Evolutionary conservation across 2,329 filamentous ascomycete species (phyloP).

Genomic region (Dothistroma pini): DNA sequence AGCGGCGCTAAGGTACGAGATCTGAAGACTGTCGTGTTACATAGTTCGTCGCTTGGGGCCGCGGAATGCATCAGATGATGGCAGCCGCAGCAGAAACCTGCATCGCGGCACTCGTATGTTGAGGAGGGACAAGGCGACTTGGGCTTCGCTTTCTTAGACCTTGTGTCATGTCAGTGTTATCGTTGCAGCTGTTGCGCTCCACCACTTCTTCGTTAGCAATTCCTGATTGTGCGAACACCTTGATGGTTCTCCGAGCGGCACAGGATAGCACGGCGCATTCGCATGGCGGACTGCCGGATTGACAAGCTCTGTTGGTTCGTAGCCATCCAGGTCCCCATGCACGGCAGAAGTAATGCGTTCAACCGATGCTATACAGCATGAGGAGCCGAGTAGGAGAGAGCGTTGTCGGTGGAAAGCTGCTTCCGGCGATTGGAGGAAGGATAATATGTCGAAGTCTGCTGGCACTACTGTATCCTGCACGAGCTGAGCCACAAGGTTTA

Average conservation of each 20-base stretch:
- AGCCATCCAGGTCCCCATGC: neutral
- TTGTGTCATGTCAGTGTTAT: neutral
- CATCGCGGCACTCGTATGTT: slow-evolving; percentile 2
- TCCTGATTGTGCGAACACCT: neutral
- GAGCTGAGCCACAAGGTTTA: neutral
- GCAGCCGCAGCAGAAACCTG: neutral
- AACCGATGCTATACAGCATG: neutral
- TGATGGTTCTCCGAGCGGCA: neutral
- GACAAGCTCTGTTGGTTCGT: neutral
- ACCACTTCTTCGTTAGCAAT: neutral
- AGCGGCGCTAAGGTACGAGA: neutral
- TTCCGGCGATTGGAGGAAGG: neutral
- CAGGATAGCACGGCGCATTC: neutral
- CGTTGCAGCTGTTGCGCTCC: neutral
- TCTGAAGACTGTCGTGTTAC: neutral
- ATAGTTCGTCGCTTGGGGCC: neutral
- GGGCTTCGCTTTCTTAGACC: neutral
- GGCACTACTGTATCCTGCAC: neutral
- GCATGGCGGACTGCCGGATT: neutral
- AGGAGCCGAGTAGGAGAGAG: neutral
- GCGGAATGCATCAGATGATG: neutral
- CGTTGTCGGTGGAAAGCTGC: neutral
- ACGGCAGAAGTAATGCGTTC: neutral
- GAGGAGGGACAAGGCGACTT: neutral
- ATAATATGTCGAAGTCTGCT: neutral